Conservation (phyloP, 2,329 filamentous ascomycete species). For the Exserohilum turcica region DNA sequence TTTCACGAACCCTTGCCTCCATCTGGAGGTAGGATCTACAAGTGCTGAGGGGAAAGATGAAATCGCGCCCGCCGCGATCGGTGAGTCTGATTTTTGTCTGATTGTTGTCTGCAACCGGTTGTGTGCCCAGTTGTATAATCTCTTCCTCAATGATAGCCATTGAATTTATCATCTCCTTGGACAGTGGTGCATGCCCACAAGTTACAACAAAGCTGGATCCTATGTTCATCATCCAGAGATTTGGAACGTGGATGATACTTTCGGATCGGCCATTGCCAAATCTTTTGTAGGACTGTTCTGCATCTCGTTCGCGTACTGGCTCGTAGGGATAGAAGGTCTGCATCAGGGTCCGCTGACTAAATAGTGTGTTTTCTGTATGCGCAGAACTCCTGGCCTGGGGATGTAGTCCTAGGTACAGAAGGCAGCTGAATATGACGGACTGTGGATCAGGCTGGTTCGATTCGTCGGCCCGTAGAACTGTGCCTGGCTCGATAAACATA, state of each 20-base stretch:
- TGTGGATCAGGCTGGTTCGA: constrained; percentile 20
- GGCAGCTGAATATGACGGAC: constrained; percentile 39
- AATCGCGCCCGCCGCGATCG: constrained; percentile 26
- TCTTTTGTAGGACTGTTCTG: constrained; percentile 37
- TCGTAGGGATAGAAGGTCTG: constrained; percentile 42
- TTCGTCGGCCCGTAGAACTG: constrained; percentile 38
- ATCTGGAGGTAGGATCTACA: constrained; percentile 41
- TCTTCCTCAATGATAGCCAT: constrained; percentile 32
- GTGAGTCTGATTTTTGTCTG: constrained; percentile 27
- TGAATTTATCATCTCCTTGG: constrained; percentile 32
- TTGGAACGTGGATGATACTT: constrained; percentile 36
- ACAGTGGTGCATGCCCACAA: constrained; percentile 30
- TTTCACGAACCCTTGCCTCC: constrained; percentile 33
- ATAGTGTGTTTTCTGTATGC: constrained; percentile 13
- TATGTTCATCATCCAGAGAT: constrained; percentile 42
- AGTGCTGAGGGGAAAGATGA: constrained; percentile 27
- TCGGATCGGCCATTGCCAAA: constrained; percentile 24
- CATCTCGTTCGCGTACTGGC: constrained; percentile 36
- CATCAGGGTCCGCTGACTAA: constrained; percentile 36
- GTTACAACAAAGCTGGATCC: constrained; percentile 32
- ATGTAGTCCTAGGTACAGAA: constrained; percentile 35
- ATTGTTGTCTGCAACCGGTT: constrained; percentile 1
- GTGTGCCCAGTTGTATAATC: constrained; percentile 12
- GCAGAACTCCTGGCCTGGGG: constrained; percentile 2
- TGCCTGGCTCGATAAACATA: constrained; percentile 43